These are phyloP conservation scores for Marasmius fiardii DNA, from an alignment of 1,284 basidiomycete genomes.

Conservation along the genomic window DNA sequence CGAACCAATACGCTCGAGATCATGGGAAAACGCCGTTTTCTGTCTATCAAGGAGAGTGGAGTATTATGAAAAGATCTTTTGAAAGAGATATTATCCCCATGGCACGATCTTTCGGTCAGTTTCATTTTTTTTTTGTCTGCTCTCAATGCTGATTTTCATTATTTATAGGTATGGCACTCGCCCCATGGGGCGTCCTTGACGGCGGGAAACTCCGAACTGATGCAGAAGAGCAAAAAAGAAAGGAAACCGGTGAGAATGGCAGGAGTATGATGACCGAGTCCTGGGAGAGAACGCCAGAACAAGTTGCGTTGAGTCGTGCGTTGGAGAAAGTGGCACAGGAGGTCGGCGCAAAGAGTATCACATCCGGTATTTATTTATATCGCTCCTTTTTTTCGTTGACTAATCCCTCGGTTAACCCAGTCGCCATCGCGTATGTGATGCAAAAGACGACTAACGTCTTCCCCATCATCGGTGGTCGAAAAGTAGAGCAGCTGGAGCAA, in stretches of 20 bases:
- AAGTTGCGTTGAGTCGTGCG: slow-evolving; percentile 28
- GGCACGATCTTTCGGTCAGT: slow-evolving; percentile 38
- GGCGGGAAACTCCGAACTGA: slow-evolving; percentile 34
- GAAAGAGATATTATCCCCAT: slow-evolving; percentile 57
- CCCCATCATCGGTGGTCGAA: slow-evolving; percentile 40
- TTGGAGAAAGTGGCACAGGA: slow-evolving; percentile 34
- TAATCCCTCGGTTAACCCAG: too few relatives aligned
- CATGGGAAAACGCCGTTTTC: slow-evolving; percentile 45
- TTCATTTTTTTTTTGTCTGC: background rate
- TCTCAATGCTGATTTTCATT: background rate
- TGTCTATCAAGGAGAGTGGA: slow-evolving; percentile 53
- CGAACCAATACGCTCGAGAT: slow-evolving; percentile 48
- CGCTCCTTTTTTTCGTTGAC: too few relatives aligned
- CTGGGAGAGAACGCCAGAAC: slow-evolving; percentile 29
- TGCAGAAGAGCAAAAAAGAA: slow-evolving; percentile 30
- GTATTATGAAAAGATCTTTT: slow-evolving; percentile 40
- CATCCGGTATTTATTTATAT: slow-evolving; percentile 17
- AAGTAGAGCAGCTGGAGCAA: slow-evolving; percentile 36
- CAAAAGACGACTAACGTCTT: slow-evolving; percentile 39
- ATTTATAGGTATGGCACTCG: slow-evolving; percentile 29
- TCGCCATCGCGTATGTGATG: slow-evolving; percentile 40
- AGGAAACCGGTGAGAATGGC: slow-evolving; percentile 31
- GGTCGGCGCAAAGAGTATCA: slow-evolving; percentile 25
- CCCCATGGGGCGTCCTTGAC: slow-evolving; percentile 40
- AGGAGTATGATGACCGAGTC: slow-evolving; percentile 17